These are phyloP conservation scores for Xylariomycetidae sp. DNA, from an alignment of 2,329 filamentous ascomycete species.

Conservation along the genomic window DNA sequence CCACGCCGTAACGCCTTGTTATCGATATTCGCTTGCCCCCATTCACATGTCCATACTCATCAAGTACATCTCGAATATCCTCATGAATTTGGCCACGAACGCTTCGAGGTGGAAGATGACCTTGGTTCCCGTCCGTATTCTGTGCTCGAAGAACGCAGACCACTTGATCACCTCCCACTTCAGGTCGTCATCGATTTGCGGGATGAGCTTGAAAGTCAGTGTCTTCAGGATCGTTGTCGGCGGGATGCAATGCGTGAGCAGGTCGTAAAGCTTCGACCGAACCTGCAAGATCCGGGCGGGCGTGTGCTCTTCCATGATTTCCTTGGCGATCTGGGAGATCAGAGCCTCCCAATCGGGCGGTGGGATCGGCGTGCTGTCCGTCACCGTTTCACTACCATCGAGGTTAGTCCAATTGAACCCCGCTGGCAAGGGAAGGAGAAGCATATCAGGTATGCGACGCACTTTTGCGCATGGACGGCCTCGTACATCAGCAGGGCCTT, in stretches of 20 bases:
- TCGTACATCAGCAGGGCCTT: slow-evolving; percentile 94
- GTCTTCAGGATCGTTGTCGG: slow-evolving; percentile 91
- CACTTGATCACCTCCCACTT: slow-evolving; percentile 92
- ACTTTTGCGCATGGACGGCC: slow-evolving; percentile 96
- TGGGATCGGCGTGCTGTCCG: slow-evolving; percentile 80
- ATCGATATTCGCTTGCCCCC: no score
- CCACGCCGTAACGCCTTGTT: no score
- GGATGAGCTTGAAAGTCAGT: slow-evolving; percentile 86
- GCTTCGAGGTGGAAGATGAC: slow-evolving; percentile 97
- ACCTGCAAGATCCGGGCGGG: slow-evolving; percentile 83
- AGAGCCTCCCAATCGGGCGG: slow-evolving; percentile 96
- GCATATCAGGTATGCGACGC: slow-evolving; percentile 27
- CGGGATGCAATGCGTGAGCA: slow-evolving; percentile 95
- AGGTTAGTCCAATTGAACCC: no score
- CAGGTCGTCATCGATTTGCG: slow-evolving; percentile 78
- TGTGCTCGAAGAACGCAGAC: slow-evolving; percentile 96
- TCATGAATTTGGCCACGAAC: slow-evolving; percentile 98
- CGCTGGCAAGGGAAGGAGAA: slow-evolving; percentile 2
- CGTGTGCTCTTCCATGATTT: slow-evolving; percentile 91
- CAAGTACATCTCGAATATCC: slow-evolving; percentile 82
- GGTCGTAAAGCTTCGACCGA: slow-evolving; percentile 90
- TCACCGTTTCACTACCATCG: slow-evolving; percentile 75
- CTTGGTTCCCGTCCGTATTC: slow-evolving; percentile 86
- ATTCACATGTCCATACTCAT: slow-evolving; percentile 75
- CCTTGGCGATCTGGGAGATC: slow-evolving; percentile 81